Evolutionary conservation across 2,329 filamentous ascomycete genomes (phyloP).

Genomic region (Trichoderma oligosporum): DNA sequence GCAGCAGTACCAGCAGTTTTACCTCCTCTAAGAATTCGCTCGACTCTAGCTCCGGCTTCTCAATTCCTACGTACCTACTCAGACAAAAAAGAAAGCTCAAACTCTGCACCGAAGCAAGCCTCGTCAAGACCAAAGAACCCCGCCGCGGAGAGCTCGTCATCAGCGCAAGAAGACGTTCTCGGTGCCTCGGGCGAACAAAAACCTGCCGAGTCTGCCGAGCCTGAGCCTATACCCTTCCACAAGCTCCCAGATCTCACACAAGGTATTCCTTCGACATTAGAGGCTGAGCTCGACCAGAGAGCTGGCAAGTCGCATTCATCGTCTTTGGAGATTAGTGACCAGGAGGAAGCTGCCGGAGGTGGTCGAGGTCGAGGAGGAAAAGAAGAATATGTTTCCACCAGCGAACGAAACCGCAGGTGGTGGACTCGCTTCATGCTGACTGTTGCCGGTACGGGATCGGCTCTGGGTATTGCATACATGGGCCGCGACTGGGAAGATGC

Average conservation of each 20-base stretch:
- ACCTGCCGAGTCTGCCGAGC: conserved; percentile 31
- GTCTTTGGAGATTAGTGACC: conserved; percentile 37
- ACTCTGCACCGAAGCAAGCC: conserved; percentile 20
- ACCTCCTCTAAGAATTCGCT: conserved; percentile 27
- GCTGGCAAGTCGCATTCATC: conserved; percentile 34
- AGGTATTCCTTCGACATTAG: conserved; percentile 88
- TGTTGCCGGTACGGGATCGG: conserved; percentile 51
- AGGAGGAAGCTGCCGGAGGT: conserved; percentile 33
- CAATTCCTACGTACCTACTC: conserved; percentile 33
- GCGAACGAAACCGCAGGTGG: conserved; percentile 74
- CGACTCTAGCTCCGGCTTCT: conserved; percentile 23
- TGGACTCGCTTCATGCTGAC: conserved; percentile 73
- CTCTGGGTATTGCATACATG: conserved; percentile 66
- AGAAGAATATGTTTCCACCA: conserved; percentile 84
- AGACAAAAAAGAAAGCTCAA: conserved; percentile 24
- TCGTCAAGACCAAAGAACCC: conserved; percentile 10
- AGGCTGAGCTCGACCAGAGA: conserved; percentile 61
- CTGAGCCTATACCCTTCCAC: conserved; percentile 51
- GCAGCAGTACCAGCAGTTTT: conserved; percentile 27
- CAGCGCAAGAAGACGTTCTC: conserved; percentile 20
- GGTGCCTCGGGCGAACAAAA: conserved; percentile 25
- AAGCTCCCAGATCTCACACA: conserved; percentile 88
- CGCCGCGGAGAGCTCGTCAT: conserved; percentile 3
- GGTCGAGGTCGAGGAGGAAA: conserved; percentile 44
- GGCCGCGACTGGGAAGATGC: conserved; percentile 86